Evolutionary conservation across 169 alveolate species (phyloP).

Genomic region (Plasmodium gallinaceum): DNA sequence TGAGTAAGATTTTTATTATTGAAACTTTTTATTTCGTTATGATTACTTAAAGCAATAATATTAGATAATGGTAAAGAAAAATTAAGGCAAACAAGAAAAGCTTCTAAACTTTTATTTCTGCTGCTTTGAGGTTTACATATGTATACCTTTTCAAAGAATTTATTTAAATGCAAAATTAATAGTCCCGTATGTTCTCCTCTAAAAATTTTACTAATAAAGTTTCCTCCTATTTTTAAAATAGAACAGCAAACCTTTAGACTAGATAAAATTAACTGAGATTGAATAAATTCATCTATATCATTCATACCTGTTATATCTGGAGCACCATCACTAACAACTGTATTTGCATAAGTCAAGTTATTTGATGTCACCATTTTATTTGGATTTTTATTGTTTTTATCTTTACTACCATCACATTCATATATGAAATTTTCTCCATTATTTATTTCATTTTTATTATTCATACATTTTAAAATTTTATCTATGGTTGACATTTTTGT

Average conservation of each 20-base stretch:
- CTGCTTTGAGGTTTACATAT: slow-evolving; percentile 92
- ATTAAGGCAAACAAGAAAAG: slow-evolving; percentile 90
- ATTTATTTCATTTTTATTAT: slow-evolving; percentile 20
- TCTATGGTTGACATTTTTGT: slow-evolving; percentile 94
- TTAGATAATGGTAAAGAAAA: slow-evolving; percentile 60
- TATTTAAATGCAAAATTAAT: slow-evolving; percentile 81
- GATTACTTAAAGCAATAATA: slow-evolving; percentile 26
- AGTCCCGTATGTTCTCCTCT: slow-evolving; percentile 94
- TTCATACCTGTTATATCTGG: slow-evolving; percentile 99
- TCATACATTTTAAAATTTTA: slow-evolving; percentile 84
- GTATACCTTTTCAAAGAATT: slow-evolving; percentile 86
- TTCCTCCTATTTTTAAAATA: slow-evolving; percentile 94
- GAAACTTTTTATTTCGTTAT: not conserved
- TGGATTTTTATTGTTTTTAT: not conserved
- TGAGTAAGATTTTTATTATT: slow-evolving; percentile 5
- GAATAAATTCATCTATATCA: slow-evolving; percentile 93
- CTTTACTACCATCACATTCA: slow-evolving; percentile 5
- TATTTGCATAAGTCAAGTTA: slow-evolving; percentile 89
- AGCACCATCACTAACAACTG: slow-evolving; percentile 98
- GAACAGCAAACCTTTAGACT: slow-evolving; percentile 93
- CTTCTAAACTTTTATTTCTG: slow-evolving; percentile 90
- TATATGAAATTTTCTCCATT: slow-evolving; percentile 1
- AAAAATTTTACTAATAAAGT: slow-evolving; percentile 96
- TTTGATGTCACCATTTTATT: not conserved
- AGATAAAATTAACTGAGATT: slow-evolving; percentile 95